Conservation (phyloP, 2,329 filamentous ascomycete species). For the Thelonectria blattea region DNA sequence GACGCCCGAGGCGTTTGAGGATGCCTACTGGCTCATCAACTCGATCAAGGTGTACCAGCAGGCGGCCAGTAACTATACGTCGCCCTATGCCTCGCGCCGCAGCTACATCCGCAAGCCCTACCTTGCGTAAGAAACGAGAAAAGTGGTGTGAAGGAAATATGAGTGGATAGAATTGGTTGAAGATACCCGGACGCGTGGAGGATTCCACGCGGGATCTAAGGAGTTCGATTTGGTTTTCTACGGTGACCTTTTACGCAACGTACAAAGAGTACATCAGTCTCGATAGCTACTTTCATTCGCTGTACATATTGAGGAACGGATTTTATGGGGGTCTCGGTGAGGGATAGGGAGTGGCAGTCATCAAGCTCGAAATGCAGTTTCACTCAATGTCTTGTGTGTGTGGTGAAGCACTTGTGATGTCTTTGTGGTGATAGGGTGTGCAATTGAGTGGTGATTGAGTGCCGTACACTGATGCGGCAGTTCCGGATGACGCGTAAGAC, state of each 20-base stretch:
- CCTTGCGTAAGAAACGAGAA: constrained; percentile 24
- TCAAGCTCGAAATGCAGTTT: background rate
- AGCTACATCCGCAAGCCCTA: constrained; percentile 26
- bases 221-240: constrained; percentile 8
- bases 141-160: background rate
- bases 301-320: constrained; percentile 15
- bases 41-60: constrained; percentile 67
- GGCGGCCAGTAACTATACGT: constrained; percentile 19
- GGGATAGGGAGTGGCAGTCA: background rate
- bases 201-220: constrained; percentile 1
- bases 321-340: background rate
- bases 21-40: constrained; percentile 81
- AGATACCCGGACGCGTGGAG: constrained; percentile 5
- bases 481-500: background rate
- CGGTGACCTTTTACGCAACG: constrained; percentile 8
- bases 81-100: constrained; percentile 21
- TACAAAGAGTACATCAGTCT: constrained; percentile 11
- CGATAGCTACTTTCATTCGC: constrained; percentile 5
- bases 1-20: constrained; percentile 72
- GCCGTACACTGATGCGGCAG: background rate
- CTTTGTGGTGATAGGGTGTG: too few relatives aligned
- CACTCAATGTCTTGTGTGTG: background rate
- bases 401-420: background rate
- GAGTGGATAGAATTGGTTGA: background rate
- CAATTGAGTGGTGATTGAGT: background rate